Conservation (phyloP, 2,329 filamentous ascomycete genomes). For the Juglanconis oblonga region DNA sequence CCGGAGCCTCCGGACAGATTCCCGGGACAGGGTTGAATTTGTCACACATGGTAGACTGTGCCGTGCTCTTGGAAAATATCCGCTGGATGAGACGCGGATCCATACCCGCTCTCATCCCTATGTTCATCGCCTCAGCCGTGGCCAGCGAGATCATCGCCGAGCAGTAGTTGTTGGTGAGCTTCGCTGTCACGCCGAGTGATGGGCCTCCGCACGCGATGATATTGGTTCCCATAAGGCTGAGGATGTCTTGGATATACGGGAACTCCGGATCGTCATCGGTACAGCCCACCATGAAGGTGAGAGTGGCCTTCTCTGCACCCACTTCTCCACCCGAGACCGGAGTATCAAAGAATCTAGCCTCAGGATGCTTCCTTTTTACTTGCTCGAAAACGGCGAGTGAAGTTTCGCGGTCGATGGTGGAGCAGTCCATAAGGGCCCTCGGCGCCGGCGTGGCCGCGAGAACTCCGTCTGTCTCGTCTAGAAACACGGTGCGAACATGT, state of each 20-base stretch:
- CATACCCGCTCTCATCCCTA: conserved; percentile 53
- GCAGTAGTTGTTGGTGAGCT: conserved; percentile 61
- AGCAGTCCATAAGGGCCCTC: conserved; percentile 65
- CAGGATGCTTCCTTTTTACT: conserved; percentile 10
- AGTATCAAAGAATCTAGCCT: conserved; percentile 28
- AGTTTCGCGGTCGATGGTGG: conserved; percentile 66
- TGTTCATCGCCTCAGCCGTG: conserved; percentile 55
- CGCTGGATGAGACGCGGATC: conserved; percentile 41
- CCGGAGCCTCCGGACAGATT: conserved; percentile 29
- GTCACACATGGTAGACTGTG: conserved; percentile 31
- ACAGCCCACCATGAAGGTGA: conserved; percentile 34
- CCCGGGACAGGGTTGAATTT: conserved; percentile 32
- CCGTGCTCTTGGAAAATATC: conserved; percentile 27
- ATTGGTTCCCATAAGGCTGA: conserved; percentile 50
- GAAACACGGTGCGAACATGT: conserved; percentile 63
- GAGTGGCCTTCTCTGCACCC: conserved; percentile 27
- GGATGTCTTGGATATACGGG: conserved; percentile 37
- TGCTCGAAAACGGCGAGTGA: conserved; percentile 33
- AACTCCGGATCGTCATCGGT: conserved; percentile 34
- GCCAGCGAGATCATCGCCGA: conserved; percentile 58
- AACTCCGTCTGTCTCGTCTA: conserved; percentile 42
- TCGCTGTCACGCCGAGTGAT: conserved; percentile 54
- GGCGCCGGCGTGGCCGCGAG: conserved; percentile 34
- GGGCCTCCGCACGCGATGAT: conserved; percentile 55
- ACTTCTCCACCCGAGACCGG: conserved; percentile 30